Conservation (phyloP, 2,329 filamentous ascomycete genomes). For the Ustilaginoidea virens region DNA sequence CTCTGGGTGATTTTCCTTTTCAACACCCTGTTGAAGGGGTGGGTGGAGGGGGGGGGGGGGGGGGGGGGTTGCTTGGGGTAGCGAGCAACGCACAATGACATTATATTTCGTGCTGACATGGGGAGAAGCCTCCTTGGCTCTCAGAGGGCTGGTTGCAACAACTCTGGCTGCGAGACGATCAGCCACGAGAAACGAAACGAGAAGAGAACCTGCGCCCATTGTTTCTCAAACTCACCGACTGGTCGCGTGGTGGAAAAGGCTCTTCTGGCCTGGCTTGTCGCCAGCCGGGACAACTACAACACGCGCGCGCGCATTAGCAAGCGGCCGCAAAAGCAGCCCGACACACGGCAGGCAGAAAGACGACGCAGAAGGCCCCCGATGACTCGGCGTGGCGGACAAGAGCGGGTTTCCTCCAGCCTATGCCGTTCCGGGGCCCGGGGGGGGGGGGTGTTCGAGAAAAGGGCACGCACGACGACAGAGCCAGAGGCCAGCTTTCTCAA, state of each 20-base stretch:
- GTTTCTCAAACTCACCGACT: constrained; percentile 57
- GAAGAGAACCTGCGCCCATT: no score
- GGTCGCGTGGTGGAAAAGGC: constrained; percentile 78
- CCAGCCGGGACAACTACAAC: constrained; percentile 51
- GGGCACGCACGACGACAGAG: constrained; percentile 38
- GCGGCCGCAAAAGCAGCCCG: neutral
- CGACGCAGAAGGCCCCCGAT: no score
- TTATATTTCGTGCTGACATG: constrained; percentile 84
- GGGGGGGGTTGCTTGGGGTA: no score
- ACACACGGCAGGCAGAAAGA: neutral
- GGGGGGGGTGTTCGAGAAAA: constrained; percentile 4
- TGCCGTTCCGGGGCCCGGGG: constrained; percentile 1
- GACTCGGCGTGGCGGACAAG: no score
- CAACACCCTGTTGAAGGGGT: neutral
- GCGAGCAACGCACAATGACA: constrained; percentile 78
- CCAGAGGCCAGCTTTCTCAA: constrained; percentile 43
- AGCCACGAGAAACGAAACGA: no score
- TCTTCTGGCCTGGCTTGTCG: constrained; percentile 52
- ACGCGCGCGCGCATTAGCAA: no score
- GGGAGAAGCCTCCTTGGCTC: constrained; percentile 84
- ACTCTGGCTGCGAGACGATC: constrained; percentile 51
- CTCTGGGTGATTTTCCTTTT: no score
- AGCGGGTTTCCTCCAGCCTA: neutral
- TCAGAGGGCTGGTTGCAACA: constrained; percentile 69
- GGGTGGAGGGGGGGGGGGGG: no score